phyloP scores from a whole-genome alignment of 2,329 filamentous ascomycete genomes.

The Rhexocercosporidium sp. region DNA sequence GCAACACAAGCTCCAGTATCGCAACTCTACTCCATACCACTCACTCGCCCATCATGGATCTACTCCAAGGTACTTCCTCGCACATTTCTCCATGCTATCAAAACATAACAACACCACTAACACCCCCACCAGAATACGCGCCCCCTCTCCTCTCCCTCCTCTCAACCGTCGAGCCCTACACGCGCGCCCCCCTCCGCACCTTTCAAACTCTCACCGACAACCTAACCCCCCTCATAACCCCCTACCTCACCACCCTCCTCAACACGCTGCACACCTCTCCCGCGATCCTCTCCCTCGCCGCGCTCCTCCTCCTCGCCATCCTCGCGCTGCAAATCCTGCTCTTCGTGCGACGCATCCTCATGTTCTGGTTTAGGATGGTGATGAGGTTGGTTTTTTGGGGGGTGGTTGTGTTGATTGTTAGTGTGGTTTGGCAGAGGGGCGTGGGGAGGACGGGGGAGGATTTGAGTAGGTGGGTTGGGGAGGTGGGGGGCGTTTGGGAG shows the following conservation, averaged over 20 bases:
- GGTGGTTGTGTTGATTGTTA: conserved; percentile 56
- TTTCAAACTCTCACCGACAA: conserved; percentile 17
- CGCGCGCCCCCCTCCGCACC: conserved; percentile 22
- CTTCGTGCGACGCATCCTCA: conserved; percentile 72
- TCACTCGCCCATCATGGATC: conserved; percentile 23
- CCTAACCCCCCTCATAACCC: conserved; percentile 31
- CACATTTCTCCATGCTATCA: background rate
- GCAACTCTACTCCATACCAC: background rate
- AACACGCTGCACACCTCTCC: conserved; percentile 31
- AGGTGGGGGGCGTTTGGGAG: conserved; percentile 60
- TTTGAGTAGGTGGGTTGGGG: conserved; percentile 52
- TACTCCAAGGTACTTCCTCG: conserved; percentile 30
- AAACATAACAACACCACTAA: background rate
- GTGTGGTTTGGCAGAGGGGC: conserved; percentile 69
- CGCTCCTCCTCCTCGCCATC: conserved; percentile 66
- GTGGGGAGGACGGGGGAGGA: conserved; percentile 69
- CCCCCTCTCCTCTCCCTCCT: conserved; percentile 28
- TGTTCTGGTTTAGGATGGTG: conserved; percentile 77
- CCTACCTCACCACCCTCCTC: conserved; percentile 26
- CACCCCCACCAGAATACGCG: conserved; percentile 26
- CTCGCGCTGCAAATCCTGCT: conserved; percentile 68
- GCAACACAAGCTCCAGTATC: background rate
- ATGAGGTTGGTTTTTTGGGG: conserved; percentile 70
- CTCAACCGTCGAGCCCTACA: conserved; percentile 30
- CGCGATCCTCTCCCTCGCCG: conserved; percentile 53